These are phyloP conservation scores for Phoma sp. DNA, from an alignment of 2,329 filamentous ascomycete species.

Conservation along the genomic window DNA sequence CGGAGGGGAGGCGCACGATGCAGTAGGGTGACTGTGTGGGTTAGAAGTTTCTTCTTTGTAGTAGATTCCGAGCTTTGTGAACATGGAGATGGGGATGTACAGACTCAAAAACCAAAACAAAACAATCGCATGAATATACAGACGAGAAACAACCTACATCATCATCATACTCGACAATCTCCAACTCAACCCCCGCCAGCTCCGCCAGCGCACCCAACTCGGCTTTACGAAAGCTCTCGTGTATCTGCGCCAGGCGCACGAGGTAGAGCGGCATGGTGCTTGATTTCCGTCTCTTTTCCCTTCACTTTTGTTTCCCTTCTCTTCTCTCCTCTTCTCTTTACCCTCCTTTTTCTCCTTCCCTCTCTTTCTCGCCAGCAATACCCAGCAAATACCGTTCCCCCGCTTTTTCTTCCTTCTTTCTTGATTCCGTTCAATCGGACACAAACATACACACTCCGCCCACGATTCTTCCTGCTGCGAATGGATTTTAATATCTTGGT, in stretches of 20 bases:
- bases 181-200: conserved; percentile 69
- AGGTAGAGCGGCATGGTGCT: conserved; percentile 70
- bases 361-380: no score
- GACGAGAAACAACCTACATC: conserved; percentile 63
- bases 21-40: conserved; percentile 80
- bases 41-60: background rate
- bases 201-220: conserved; percentile 83
- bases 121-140: background rate
- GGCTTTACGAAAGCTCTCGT: conserved; percentile 87
- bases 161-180: conserved; percentile 76
- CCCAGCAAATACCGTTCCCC: no score
- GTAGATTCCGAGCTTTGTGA: no score
- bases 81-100: no score
- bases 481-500: no score
- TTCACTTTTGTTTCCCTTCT: no score
- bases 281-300: no score
- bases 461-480: no score
- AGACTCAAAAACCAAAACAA: background rate
- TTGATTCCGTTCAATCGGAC: no score
- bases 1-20: conserved; percentile 69
- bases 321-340: no score
- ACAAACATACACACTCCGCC: conserved; percentile 25
- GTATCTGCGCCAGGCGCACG: conserved; percentile 85
- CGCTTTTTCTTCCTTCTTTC: no score
- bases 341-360: no score